A percentile compares a stretch with the other conserved stretches of the same genome.
Evolutionary conservation across 1,284 basidiomycete genomes (phyloP).

Genomic region (Heimioporus retisporus): DNA sequence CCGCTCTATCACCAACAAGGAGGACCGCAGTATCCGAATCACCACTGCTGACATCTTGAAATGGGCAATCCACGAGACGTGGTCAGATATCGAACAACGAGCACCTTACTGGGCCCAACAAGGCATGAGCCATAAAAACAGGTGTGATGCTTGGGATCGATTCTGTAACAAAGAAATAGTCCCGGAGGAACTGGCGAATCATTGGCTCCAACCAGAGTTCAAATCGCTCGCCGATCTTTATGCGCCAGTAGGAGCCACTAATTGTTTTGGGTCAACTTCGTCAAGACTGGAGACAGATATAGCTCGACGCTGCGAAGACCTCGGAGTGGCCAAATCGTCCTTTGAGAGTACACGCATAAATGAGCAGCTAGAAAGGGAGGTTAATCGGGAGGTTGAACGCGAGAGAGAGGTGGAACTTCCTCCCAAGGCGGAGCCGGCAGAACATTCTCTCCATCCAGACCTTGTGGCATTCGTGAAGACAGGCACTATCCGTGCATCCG

Average conservation of each 20-base stretch:
- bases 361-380: conserved; percentile 48
- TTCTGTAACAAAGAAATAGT: conserved; percentile 19
- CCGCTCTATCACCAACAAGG: conserved; percentile 33
- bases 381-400: conserved; percentile 46
- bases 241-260: conserved; percentile 20
- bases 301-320: conserved; percentile 25
- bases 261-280: too few species aligned
- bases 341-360: conserved; percentile 34
- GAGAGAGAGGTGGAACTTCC: conserved; percentile 51
- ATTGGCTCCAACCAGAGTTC: conserved; percentile 51
- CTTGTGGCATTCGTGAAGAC: background rate
- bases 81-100: conserved; percentile 26
- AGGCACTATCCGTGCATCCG: background rate
- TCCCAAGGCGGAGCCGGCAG: conserved; percentile 22
- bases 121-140: conserved; percentile 50
- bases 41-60: conserved; percentile 41
- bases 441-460: background rate
- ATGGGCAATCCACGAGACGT: conserved; percentile 47
- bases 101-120: conserved; percentile 57
- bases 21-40: conserved; percentile 13
- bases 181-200: conserved; percentile 22
- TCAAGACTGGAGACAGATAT: too few species aligned
- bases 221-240: conserved; percentile 13
- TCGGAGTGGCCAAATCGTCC: conserved; percentile 7
- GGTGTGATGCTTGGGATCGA: conserved; percentile 42